phyloP scores from a whole-genome alignment of 179 eudicot species.

The Beta corolliflora region DNA sequence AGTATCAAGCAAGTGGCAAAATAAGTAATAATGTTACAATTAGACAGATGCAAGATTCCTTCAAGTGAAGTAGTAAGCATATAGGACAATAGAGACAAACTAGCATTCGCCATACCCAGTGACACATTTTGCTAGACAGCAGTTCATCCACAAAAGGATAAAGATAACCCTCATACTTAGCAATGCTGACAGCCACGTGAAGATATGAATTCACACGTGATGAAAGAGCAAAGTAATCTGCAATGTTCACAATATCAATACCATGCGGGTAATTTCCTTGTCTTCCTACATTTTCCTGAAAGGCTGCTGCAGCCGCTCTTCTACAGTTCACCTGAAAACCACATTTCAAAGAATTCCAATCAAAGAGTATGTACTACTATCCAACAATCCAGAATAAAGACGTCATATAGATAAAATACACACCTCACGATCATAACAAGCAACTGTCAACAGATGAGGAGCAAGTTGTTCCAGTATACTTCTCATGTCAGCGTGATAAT shows the following conservation, averaged over 20 bases:
- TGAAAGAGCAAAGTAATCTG: conserved; percentile 94
- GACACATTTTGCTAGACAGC: conserved; percentile 79
- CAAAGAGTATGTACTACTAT: conserved; percentile 13
- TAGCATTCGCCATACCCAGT: conserved; percentile 75
- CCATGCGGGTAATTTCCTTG: conserved; percentile 98
- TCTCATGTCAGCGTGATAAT: conserved; percentile 79
- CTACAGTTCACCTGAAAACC: conserved; percentile 87
- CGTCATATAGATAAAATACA: conserved; percentile 11
- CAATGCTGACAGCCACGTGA: conserved; percentile 82
- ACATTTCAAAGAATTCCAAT: conserved; percentile 19
- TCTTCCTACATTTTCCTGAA: conserved; percentile 98
- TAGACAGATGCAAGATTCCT: neutral
- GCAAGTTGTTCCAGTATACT: conserved; percentile 79
- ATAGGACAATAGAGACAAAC: conserved; percentile 18
- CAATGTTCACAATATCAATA: conserved; percentile 91
- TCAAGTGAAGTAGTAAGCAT: neutral
- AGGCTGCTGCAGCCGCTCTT: conserved; percentile 99
- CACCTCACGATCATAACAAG: conserved; percentile 99
- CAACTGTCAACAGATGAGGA: conserved; percentile 87
- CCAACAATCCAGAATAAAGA: conserved; percentile 24
- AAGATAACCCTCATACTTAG: conserved; percentile 87
- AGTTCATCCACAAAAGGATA: conserved; percentile 85
- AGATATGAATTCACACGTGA: conserved; percentile 84
- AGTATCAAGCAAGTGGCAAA: neutral
- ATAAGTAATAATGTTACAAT: neutral